Base-by-base conservation (phyloP, 306 rosid genomes). In the Citrullus amarus region DNA sequence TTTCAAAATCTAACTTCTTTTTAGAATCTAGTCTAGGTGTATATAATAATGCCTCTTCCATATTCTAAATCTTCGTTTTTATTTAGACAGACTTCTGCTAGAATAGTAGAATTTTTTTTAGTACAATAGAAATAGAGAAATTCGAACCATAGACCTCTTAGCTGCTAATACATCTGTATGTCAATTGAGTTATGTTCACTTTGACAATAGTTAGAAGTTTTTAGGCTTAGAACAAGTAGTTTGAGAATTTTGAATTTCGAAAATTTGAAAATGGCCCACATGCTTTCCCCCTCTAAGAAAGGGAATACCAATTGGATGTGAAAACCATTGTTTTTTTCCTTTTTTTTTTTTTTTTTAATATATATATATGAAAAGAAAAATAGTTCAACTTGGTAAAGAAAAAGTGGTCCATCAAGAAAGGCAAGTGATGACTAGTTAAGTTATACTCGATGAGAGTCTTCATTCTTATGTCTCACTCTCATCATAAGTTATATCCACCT, bases 1-100 rank as follows among this genome's bases (percentile, higher is more conserved):
- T 86, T 95, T 88, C 86, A 92, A 87, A 87, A 89, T 92, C 79
- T 94, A 62, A 86, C 55, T 50, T 66, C 10, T 22, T 13, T 59
- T 25, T 61, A 28, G 5, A 41, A 43, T 59, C 57, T 17, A 14
- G 0, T 59, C 57, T 17, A 14, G 0, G 15, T 8, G 22, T 48
- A 36, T 69, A 43, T 69, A 43, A 43, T 69, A 43, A 69, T 69
- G 18, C 28, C 54, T 4, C 25, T 38, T 34, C 48, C 15, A 65
- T 65, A 36, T 16, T 16, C 11, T 46, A 46, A 70, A 20, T 44
- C 51, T 70, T 22, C 17, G 22, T 44, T 16, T 65, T 18, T 28
- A 1, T 69, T 13, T 11, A 65, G 17, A 25, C 28, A 25, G 28
- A 18, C 13, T 36, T 65, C 25, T 8, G 6, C 3, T 17, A 1